phyloP scores from a whole-genome alignment of 2,329 filamentous ascomycete species.

The Diaporthe capsici region DNA sequence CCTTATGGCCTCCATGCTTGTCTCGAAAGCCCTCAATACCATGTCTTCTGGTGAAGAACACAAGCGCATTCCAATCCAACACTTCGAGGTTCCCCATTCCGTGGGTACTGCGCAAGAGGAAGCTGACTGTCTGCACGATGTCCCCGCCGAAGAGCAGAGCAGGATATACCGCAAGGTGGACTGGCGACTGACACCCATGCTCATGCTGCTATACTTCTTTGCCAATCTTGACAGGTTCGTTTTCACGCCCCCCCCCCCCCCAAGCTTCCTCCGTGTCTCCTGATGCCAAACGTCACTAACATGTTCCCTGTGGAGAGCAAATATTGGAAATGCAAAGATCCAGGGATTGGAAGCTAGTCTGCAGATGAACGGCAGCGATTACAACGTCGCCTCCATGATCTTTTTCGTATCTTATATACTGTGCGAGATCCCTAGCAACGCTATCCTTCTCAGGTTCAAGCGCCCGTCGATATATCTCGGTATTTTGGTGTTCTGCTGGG shows the following conservation, averaged over 20 bases:
- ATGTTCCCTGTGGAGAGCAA: slow-evolving; percentile 67
- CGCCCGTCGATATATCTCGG: slow-evolving; percentile 55
- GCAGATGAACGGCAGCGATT: slow-evolving; percentile 56
- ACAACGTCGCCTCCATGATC: slow-evolving; percentile 59
- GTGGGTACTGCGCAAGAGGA: background rate
- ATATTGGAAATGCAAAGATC: slow-evolving; percentile 64
- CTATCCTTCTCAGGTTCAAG: slow-evolving; percentile 55
- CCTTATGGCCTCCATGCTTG: background rate
- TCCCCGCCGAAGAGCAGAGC: background rate
- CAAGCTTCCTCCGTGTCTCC: background rate
- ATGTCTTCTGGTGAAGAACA: background rate
- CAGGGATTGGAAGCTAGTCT: slow-evolving; percentile 59
- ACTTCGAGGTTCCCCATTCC: background rate
- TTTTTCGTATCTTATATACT: slow-evolving; percentile 55
- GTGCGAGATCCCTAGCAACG: slow-evolving; percentile 59
- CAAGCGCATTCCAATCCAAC: background rate
- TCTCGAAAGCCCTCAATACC: background rate
- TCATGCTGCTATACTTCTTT: slow-evolving; percentile 69
- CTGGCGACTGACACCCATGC: slow-evolving; percentile 54
- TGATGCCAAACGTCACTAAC: background rate
- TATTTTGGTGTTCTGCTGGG: slow-evolving; percentile 59
- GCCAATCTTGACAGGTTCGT: slow-evolving; percentile 63
- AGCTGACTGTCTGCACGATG: background rate
- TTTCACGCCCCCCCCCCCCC: fast-evolving
- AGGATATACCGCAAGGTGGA: slow-evolving; percentile 49